Evolutionary conservation across 805 yeast genomes (phyloP), one percentile per base, ranked within the genome.

Genomic region (Metschnikowia kofuensis): DNA sequence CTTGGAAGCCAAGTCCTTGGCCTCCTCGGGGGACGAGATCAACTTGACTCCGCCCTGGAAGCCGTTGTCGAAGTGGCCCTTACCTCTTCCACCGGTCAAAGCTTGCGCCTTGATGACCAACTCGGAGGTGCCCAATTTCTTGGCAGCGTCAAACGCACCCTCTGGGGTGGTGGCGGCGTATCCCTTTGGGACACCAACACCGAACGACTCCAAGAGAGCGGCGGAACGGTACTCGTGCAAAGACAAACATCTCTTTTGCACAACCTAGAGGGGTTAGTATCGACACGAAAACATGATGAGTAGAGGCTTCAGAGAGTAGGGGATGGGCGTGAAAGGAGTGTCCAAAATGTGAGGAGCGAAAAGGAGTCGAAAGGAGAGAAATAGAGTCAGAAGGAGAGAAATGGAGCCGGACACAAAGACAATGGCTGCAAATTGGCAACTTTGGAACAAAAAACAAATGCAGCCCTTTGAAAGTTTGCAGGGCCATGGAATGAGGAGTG

Each of bases 71-170:
- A 94, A 91, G 72, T 89, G 91, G 56, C 99, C 99, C 74, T 94
- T 94, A 75, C 99, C 99, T 75, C 99, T 85, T 67, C 99, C 99
- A 75, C 99, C 99, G 51, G 99, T 91, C 65, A 94, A 80, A 42
- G 97, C 97, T 77, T 94, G 99, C 53, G 99, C 99, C 78, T 94
- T 94, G 70, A 94, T 80, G 55, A 94, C 99, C 72, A 94, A 77
- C 62, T 87, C 95, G 64, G 84, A 83, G 57, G 87, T 79, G 60
- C 80, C 79, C 65, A 94, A 79, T 49, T 76, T 72, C 73, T 84
- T 80, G 59, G 98, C 98, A 46, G 85, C 83, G 51, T 84, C 78
- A 68, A 69, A 87, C 38, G 98, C 98, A 56, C 86, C 96, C 63
- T 87, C 86, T 43, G 96, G 84, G 44, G 96, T 87, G 61, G 84